A percentile compares a stretch with the other conserved stretches of the same genome.
These are phyloP conservation scores for Fomitopsis pulvina DNA, from an alignment of 768 basidiomycete genomes.

Conservation along the genomic window DNA sequence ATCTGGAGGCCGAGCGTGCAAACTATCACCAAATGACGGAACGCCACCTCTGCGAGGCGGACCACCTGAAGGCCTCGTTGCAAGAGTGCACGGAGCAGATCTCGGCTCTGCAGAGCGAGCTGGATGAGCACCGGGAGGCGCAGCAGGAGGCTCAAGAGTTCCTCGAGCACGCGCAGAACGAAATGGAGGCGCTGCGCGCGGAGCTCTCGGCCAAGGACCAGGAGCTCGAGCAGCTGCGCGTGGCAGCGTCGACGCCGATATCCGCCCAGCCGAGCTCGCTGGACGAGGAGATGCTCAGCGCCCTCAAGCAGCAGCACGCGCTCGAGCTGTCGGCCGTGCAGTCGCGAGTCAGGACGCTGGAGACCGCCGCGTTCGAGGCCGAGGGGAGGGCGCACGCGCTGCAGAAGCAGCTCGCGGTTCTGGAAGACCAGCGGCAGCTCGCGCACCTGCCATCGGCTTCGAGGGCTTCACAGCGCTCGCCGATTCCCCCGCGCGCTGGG, in stretches of 20 bases:
- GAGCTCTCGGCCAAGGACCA: conserved; percentile 59
- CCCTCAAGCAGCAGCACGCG: conserved; percentile 66
- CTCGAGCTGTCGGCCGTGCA: conserved; percentile 78
- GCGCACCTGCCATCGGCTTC: conserved; percentile 37
- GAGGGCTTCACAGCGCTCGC: conserved; percentile 37
- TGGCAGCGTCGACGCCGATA: conserved; percentile 33
- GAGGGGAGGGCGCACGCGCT: conserved; percentile 61
- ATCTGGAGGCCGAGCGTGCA: conserved; percentile 61
- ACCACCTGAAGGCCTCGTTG: conserved; percentile 39
- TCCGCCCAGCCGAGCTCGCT: conserved; percentile 41
- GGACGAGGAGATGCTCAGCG: conserved; percentile 68
- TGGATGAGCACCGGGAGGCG: conserved; percentile 39
- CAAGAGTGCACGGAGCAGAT: conserved; percentile 50
- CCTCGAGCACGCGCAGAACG: conserved; percentile 56
- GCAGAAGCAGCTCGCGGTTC: conserved; percentile 56
- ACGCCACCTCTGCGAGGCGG: conserved; percentile 51
- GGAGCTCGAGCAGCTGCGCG: conserved; percentile 55
- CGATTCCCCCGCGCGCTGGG: conserved; percentile 42
- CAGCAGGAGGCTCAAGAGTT: conserved; percentile 60
- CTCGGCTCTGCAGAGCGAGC: conserved; percentile 41
- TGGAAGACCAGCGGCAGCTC: conserved; percentile 65
- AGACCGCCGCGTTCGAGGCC: conserved; percentile 66
- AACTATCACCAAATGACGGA: conserved; percentile 49
- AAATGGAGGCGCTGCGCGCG: conserved; percentile 61
- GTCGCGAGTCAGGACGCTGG: conserved; percentile 71